Conservation (phyloP, 2,329 filamentous ascomycete genomes). For the Aspergillus uvarum region DNA sequence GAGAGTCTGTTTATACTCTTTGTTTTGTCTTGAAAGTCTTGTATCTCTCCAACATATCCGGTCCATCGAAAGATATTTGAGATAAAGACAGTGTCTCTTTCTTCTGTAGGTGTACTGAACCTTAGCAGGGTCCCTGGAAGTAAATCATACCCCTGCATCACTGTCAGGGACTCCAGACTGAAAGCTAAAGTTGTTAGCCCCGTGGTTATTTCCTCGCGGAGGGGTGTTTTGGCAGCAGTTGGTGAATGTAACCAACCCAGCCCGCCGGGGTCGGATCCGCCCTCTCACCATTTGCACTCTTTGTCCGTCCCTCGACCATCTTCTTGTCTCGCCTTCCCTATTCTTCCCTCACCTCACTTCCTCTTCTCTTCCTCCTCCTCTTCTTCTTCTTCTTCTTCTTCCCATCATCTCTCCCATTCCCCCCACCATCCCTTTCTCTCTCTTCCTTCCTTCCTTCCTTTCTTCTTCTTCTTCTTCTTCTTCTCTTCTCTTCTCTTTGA, state of each 20-base stretch:
- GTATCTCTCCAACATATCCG: no score
- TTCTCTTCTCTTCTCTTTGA: background rate
- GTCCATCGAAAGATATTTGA: no score
- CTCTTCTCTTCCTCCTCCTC: background rate
- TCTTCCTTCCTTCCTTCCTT: slow-evolving; percentile 4
- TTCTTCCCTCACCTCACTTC: background rate
- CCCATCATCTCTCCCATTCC: slow-evolving; percentile 2
- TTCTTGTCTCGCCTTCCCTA: background rate
- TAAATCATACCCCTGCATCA: background rate
- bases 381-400: slow-evolving; percentile 1
- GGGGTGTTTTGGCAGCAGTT: background rate
- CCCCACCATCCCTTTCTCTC: background rate
- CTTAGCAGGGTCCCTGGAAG: no score
- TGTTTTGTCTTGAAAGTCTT: background rate
- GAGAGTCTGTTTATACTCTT: background rate
- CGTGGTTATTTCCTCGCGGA: background rate
- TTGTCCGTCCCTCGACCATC: background rate
- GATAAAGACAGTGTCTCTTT: no score
- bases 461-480: slow-evolving; percentile 9
- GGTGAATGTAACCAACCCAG: background rate
- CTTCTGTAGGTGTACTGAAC: no score
- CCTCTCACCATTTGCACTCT: background rate
- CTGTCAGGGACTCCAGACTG: background rate
- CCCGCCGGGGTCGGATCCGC: background rate
- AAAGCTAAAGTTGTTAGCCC: background rate